Conservation (phyloP, 2,329 filamentous ascomycete species). For the Pleomassaria siparia region DNA sequence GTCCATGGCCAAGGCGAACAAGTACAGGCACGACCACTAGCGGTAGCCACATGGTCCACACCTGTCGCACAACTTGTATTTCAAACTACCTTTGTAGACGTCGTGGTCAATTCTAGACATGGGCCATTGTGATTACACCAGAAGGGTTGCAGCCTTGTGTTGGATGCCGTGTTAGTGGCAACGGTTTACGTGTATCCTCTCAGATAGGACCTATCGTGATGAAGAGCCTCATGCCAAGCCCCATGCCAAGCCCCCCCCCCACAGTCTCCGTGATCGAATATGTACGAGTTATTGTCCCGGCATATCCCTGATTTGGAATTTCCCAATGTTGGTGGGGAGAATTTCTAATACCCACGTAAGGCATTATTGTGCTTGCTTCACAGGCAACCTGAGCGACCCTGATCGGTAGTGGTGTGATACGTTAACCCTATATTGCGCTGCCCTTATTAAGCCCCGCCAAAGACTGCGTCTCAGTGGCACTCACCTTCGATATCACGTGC, state of each 20-base stretch:
- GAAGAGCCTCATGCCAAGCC: not conserved
- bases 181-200: not conserved
- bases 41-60: not conserved
- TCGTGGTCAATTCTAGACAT: not conserved
- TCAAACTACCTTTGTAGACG: too few relatives aligned
- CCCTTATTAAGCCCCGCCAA: too few relatives aligned
- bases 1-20: not conserved
- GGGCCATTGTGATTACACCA: not conserved
- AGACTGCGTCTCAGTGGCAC: not conserved
- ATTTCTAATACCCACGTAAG: conserved; percentile 2
- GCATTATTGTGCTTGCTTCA: not conserved
- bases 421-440: conserved; percentile 1
- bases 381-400: not conserved
- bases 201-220: not conserved
- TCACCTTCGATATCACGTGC: not conserved
- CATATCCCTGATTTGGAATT: conserved; percentile 4
- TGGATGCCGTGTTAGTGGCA: not conserved
- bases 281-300: not conserved
- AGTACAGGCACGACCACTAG: not conserved
- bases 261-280: too few relatives aligned
- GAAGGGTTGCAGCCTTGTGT: not conserved
- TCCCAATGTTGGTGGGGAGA: not conserved
- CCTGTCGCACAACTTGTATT: too few relatives aligned
- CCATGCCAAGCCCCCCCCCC: not conserved
- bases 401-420: conserved; percentile 3